Evolutionary conservation across 179 eudicot genomes (phyloP).

Genomic region (Silene vulgaris): DNA sequence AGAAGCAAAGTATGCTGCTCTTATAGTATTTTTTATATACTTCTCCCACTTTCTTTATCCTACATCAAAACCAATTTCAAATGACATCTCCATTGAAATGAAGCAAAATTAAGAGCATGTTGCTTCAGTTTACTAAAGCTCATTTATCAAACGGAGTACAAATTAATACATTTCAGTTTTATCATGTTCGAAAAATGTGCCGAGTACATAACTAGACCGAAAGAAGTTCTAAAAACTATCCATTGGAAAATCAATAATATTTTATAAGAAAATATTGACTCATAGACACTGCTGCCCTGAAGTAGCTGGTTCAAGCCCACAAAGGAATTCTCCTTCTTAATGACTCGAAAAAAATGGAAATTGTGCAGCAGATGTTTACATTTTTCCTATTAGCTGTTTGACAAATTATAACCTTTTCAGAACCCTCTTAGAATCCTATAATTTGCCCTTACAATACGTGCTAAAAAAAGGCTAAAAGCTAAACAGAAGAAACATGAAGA

Average conservation of each 20-base stretch:
- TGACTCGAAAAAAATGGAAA: not conserved
- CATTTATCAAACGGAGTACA: not conserved
- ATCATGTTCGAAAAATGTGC: too few species aligned
- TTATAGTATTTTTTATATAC: not conserved
- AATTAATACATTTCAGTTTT: not conserved
- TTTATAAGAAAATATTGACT: too few species aligned
- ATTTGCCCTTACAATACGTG: not conserved
- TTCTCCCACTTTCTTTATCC: not conserved
- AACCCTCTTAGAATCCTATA: not conserved
- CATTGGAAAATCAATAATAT: too few species aligned
- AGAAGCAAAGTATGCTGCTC: not conserved
- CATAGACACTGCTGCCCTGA: too few species aligned
- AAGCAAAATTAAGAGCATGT: not conserved
- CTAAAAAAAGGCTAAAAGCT: not conserved
- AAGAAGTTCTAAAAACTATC: too few species aligned
- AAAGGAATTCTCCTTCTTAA: too few species aligned
- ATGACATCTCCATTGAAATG: not conserved
- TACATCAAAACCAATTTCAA: not conserved
- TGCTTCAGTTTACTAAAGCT: not conserved
- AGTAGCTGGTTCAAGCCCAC: too few species aligned
- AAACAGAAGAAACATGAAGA: not conserved
- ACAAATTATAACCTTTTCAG: not conserved
- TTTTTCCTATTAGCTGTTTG: too few species aligned
- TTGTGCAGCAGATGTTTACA: not conserved
- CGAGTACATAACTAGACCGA: too few species aligned